phyloP scores from a whole-genome alignment of 306 rosid species.

The Alnus glutinosa region DNA sequence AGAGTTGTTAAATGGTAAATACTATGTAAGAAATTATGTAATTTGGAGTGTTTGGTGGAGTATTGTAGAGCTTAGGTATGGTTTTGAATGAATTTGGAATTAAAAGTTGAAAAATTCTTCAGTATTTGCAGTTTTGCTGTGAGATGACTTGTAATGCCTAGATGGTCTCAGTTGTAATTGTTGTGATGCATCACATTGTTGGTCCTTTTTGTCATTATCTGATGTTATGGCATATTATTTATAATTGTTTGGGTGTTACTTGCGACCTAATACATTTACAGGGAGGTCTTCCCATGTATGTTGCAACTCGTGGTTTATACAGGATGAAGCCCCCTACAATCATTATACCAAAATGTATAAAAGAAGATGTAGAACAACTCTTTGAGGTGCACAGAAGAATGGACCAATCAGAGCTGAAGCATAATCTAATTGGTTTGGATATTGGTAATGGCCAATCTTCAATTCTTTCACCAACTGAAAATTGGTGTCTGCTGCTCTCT shows the following conservation, averaged over 20 bases:
- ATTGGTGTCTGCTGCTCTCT: conserved; percentile 7
- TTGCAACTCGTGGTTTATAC: conserved; percentile 88
- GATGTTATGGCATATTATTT: no score
- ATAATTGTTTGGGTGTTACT: neutral
- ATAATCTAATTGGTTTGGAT: conserved; percentile 79
- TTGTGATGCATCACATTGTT: no score
- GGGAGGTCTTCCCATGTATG: conserved; percentile 97
- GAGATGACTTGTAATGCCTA: no score
- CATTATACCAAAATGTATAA: conserved; percentile 68
- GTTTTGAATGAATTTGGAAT: no score
- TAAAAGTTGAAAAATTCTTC: no score
- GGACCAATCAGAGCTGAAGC: conserved; percentile 85
- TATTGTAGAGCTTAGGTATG: no score
- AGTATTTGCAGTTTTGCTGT: no score
- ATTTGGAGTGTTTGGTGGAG: no score
- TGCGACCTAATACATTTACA: conserved; percentile 17
- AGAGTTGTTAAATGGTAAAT: no score
- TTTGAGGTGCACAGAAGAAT: conserved; percentile 80
- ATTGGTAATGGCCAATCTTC: conserved; percentile 57
- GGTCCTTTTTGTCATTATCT: no score
- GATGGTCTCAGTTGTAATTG: neutral
- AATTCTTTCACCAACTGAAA: conserved; percentile 16
- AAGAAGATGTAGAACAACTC: conserved; percentile 75
- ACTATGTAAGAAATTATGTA: no score
- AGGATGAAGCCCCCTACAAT: conserved; percentile 86